phyloP scores from a whole-genome alignment of 2,329 filamentous ascomycete genomes.

The Colletotrichum scovillei region DNA sequence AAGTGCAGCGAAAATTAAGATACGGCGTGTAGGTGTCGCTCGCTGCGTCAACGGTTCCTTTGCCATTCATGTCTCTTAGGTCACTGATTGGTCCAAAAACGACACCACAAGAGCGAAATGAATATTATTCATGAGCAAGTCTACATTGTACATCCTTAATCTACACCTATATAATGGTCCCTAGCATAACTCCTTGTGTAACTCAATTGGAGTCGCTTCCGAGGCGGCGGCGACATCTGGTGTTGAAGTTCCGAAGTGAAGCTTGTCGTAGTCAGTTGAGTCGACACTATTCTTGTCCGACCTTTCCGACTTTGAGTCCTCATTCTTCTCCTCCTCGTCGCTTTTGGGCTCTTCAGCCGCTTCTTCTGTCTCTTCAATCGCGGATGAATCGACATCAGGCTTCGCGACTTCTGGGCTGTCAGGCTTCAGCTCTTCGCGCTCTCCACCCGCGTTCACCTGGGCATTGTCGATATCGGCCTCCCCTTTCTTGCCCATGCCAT shows the following conservation, averaged over 20 bases:
- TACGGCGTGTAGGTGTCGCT: too few relatives aligned
- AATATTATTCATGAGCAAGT: too few relatives aligned
- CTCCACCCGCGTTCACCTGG: conserved; percentile 65
- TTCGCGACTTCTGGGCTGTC: conserved; percentile 39
- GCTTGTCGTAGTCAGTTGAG: conserved; percentile 36
- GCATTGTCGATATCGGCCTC: conserved; percentile 67
- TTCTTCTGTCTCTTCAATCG: neutral
- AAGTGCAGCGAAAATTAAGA: too few relatives aligned
- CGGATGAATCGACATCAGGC: neutral
- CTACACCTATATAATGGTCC: neutral
- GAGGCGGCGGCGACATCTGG: conserved; percentile 41
- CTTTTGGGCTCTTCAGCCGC: neutral
- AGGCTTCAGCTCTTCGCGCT: conserved; percentile 44
- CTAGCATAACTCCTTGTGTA: conserved; percentile 40
- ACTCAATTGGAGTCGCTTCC: conserved; percentile 44
- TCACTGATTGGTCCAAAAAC: too few relatives aligned
- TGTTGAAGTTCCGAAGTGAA: conserved; percentile 34
- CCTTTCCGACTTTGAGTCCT: conserved; percentile 34
- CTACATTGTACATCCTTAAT: neutral
- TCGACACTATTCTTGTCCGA: conserved; percentile 12
- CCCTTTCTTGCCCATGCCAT: conserved; percentile 68
- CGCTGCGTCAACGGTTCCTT: too few relatives aligned
- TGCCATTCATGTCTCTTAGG: too few relatives aligned
- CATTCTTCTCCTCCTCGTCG: conserved; percentile 6
- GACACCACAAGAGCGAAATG: too few relatives aligned